These are phyloP conservation scores for Cyclospora cayetanensis DNA, from an alignment of 169 alveolate genomes.

Conservation along the genomic window DNA sequence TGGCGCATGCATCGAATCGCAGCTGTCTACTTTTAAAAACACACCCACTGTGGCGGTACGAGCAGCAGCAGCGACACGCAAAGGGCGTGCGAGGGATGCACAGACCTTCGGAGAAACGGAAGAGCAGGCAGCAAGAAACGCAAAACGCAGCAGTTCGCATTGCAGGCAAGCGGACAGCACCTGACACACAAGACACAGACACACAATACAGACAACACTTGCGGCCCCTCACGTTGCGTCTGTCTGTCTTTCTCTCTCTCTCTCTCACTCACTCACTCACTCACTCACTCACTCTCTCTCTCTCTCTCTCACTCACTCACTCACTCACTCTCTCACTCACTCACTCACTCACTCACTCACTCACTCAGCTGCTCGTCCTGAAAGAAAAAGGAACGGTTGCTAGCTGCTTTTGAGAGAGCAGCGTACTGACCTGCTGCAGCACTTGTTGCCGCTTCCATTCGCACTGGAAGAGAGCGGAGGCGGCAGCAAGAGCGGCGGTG, in stretches of 20 bases:
- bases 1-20: too few relatives aligned
- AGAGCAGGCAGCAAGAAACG: not conserved
- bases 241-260: too few relatives aligned
- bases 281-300: too few relatives aligned
- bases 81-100: not conserved
- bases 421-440: not conserved
- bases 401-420: too few relatives aligned
- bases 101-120: not conserved
- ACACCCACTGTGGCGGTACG: not conserved
- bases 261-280: too few relatives aligned
- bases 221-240: too few relatives aligned
- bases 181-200: not conserved
- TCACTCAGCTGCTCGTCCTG: too few relatives aligned
- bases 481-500: conserved; percentile 5
- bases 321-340: too few relatives aligned
- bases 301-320: too few relatives aligned
- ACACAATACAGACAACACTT: too few relatives aligned
- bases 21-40: not conserved
- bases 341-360: too few relatives aligned
- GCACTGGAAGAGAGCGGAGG: not conserved
- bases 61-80: conserved; percentile 2
- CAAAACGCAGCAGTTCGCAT: not conserved
- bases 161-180: not conserved
- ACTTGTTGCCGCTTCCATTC: not conserved
- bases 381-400: too few relatives aligned